Base-by-base conservation (phyloP, 2,329 filamentous ascomycete species). In the Ophiostoma fasciatum region DNA sequence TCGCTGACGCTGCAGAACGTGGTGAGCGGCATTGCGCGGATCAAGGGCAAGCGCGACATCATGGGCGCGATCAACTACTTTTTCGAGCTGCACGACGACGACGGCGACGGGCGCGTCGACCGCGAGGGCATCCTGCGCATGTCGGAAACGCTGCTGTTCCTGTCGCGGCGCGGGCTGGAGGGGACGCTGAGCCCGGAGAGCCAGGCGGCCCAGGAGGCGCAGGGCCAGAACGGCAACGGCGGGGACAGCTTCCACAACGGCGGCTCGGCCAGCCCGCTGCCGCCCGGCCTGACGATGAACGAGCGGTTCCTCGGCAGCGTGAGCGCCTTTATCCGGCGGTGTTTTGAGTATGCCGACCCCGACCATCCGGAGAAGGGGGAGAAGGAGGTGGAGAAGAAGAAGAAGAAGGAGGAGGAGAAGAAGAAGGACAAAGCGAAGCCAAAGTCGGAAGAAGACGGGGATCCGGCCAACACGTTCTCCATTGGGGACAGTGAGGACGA, bases 21-120 rank as follows among this genome's bases (percentile, higher is more conserved):
- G 3, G 90, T 96, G 5, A 80, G 79, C 14, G 90, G 90, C 1
- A 64, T 98, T 31, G 87, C 88, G 2, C 75, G 82, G 12, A 83
- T 98, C 50, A 96, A 94, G 55, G 88, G 90, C 8, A 85, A 81
- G 37, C 78, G 79, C 31, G 90, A 98, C 56, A 94, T 98, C 46
- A 94, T 98, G 88, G 83, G 83, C 21, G 90, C 82, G 40, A 96
- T 98, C 51, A 90, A 78, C 41, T 96, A 96, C 58, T 96, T 98
- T 56, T 98, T 98, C 48, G 83, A 94, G 50, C 71, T 98, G 1
- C 94, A 96, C 54, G 90, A 98, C 52, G 88, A 98, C 46, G 80
- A 88, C 49, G 72, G 76, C 1, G 85, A 94, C 52, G 90, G 90
- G 19, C 84, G 74, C 48, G 87, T 98, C 5, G 90, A 96, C 50